A percentile compares a stretch with the other conserved stretches of the same genome.
These are phyloP conservation scores for Penicillium steckii DNA, from an alignment of 495 filamentous ascomycete genomes.

Conservation along the genomic window DNA sequence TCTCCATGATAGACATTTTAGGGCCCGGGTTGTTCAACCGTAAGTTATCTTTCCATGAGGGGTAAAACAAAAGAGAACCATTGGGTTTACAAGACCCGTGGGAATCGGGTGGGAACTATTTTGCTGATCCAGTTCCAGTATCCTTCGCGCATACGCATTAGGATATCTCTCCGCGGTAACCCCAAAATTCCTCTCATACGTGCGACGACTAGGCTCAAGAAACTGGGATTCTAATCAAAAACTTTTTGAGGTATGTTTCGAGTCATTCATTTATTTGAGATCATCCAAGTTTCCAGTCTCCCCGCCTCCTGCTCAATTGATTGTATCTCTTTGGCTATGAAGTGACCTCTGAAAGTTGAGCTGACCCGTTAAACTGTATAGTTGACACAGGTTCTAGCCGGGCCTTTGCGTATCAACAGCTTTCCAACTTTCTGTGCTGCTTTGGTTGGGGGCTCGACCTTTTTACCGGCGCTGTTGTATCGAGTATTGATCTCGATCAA, in stretches of 20 bases:
- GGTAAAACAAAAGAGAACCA: neutral
- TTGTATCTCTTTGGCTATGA: neutral
- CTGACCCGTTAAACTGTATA: slow-evolving; percentile 20
- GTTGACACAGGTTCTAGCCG: slow-evolving; percentile 36
- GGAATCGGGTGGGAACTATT: neutral
- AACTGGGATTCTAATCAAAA: slow-evolving; percentile 40
- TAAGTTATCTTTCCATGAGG: slow-evolving; percentile 5
- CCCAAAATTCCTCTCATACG: slow-evolving; percentile 61
- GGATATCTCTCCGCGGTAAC: slow-evolving; percentile 71
- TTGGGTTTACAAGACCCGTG: neutral
- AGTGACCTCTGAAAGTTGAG: neutral
- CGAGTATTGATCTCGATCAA: slow-evolving; percentile 28
- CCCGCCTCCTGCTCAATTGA: neutral
- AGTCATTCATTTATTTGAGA: neutral
- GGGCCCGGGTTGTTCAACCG: slow-evolving; percentile 27
- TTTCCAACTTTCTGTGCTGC: slow-evolving; percentile 83
- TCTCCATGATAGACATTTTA: slow-evolving; percentile 22
- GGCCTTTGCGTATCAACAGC: slow-evolving; percentile 43
- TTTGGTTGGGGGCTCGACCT: slow-evolving; percentile 72
- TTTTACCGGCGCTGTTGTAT: slow-evolving; percentile 53
- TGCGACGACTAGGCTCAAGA: slow-evolving; percentile 47
- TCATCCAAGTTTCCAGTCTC: neutral
- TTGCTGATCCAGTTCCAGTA: slow-evolving; percentile 37
- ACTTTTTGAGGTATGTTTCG: slow-evolving; percentile 36
- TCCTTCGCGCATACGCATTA: slow-evolving; percentile 71